Evolutionary conservation across 352 stramenopile genomes (phyloP), one percentile per base, ranked within the genome.

Genomic region (Pythium apleroticum): DNA sequence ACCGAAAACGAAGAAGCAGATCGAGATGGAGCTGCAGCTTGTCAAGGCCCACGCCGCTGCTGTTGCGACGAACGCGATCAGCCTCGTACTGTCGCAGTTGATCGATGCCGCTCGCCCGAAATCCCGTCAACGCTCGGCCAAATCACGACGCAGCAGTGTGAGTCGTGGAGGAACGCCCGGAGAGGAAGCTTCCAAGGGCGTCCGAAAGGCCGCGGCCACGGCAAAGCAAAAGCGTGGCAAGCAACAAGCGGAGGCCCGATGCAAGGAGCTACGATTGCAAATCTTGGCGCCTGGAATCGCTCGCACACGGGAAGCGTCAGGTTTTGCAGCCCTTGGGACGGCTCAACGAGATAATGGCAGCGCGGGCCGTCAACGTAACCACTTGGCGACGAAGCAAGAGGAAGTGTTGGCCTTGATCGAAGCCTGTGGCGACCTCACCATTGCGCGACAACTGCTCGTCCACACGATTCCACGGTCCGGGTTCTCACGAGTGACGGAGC

Each of bases 381-480:
- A 12, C 1, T 2, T 46, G 31, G 30, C 46, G 27, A 19, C 24
- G 10, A 65, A 53, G 15, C 56, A 72, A n/a, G 41, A 78, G 37
- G 58, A 86, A 37, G 37, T 86, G 17, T 58, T 91, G 12, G 80
- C 82, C 8, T 65, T 75, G 0, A 68, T 78, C 17, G 82, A 91
- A 71, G 77, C 80, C 3, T 80, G 80, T 20, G 82, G 82, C 2
- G 78, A 90, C 14, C 0, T 37, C 30, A 60, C 57, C 1, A 63
- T 89, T 22, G 82, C 80, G 0, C 60, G 71, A n/a, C 69, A 73
- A 33, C 35, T 91, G 25, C 41, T 84, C 1, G 54, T 62, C 0
- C 63, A 88, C 0, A 30, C 25, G 12, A 66, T 73, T 49, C 55
- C 57, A 4, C 41, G 50, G 9, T 69, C 66, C 8, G 66, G 66